phyloP scores from a whole-genome alignment of 2,329 filamentous ascomycete genomes.

The Celoporthe dispersa region DNA sequence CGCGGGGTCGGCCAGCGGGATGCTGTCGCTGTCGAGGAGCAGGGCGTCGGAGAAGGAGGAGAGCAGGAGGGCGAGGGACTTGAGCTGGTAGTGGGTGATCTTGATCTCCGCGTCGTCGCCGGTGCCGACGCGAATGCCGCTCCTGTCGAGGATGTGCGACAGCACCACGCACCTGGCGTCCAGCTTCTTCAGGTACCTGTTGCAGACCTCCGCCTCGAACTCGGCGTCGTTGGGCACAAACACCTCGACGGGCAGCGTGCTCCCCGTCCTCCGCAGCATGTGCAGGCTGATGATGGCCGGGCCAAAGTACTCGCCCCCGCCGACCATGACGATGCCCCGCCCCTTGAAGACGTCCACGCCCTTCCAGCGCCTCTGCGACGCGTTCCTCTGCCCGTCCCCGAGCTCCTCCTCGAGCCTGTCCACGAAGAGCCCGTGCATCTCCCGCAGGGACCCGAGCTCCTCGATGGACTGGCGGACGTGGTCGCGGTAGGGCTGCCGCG shows the following conservation, averaged over 20 bases:
- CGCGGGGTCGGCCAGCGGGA: constrained; percentile 45
- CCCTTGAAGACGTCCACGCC: constrained; percentile 27
- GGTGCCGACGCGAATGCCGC: constrained; percentile 21
- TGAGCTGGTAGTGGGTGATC: constrained; percentile 52
- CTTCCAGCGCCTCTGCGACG: constrained; percentile 33
- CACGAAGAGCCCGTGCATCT: constrained; percentile 45
- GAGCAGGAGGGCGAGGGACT: constrained; percentile 60
- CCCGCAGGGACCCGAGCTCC: constrained; percentile 21
- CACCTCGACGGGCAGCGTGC: constrained; percentile 50
- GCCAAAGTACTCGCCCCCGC: constrained; percentile 51
- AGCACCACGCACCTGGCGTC: constrained; percentile 41
- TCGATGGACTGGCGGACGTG: constrained; percentile 20
- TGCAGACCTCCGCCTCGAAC: constrained; percentile 40
- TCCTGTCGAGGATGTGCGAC: constrained; percentile 41
- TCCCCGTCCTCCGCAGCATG: constrained; percentile 56
- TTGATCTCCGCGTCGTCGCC: constrained; percentile 23
- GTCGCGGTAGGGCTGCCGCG: constrained; percentile 24
- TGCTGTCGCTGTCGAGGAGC: constrained; percentile 62
- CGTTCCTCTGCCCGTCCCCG: constrained; percentile 39
- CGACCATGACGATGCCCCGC: constrained; percentile 54
- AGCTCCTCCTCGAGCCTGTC: constrained; percentile 34
- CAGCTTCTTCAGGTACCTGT: constrained; percentile 36
- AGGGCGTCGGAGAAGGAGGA: constrained; percentile 63
- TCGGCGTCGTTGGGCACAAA: constrained; percentile 41
- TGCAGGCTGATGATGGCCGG: constrained; percentile 54